Conservation (phyloP, 2,329 filamentous ascomycete species). For the Myrmaecium sp. region DNA sequence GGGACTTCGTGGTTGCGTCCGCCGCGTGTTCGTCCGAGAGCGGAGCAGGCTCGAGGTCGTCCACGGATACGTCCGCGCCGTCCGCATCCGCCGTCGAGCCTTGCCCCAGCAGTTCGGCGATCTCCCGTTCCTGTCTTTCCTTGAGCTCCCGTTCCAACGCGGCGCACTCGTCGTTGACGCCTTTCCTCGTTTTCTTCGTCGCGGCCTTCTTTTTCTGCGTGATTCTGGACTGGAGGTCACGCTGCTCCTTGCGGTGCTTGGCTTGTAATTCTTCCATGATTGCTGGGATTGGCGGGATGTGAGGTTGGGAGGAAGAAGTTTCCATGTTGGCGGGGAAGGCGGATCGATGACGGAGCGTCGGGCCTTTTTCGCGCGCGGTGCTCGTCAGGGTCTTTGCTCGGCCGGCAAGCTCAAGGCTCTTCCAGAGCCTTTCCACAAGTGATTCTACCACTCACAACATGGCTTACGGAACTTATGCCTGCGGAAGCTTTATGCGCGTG, state of each 20-base stretch:
- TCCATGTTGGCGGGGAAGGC: too few relatives aligned
- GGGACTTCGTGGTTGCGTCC: conserved; percentile 1
- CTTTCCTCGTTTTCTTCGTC: conserved; percentile 57
- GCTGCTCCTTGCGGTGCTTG: conserved; percentile 75
- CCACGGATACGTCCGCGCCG: conserved; percentile 3
- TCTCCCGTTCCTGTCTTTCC: conserved; percentile 35
- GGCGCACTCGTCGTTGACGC: conserved; percentile 45
- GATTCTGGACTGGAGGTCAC: conserved; percentile 67
- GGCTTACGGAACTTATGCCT: too few relatives aligned
- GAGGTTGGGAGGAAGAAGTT: background rate
- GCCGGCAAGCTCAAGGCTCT: too few relatives aligned
- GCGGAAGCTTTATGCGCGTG: too few relatives aligned
- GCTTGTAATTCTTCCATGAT: conserved; percentile 58
- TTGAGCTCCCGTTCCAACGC: conserved; percentile 38
- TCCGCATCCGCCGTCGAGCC: conserved; percentile 2
- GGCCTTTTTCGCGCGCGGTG: too few relatives aligned
- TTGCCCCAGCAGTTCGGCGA: conserved; percentile 23
- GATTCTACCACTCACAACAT: too few relatives aligned
- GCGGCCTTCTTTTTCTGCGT: conserved; percentile 96
- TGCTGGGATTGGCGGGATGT: conserved; percentile 6
- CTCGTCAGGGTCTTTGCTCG: too few relatives aligned
- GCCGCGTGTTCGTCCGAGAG: conserved; percentile 1
- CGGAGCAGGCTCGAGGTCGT: background rate
- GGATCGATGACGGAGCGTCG: too few relatives aligned
- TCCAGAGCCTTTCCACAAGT: too few relatives aligned